These are phyloP conservation scores for Echria macrotheca DNA, from an alignment of 495 filamentous ascomycete genomes.

Conservation along the genomic window DNA sequence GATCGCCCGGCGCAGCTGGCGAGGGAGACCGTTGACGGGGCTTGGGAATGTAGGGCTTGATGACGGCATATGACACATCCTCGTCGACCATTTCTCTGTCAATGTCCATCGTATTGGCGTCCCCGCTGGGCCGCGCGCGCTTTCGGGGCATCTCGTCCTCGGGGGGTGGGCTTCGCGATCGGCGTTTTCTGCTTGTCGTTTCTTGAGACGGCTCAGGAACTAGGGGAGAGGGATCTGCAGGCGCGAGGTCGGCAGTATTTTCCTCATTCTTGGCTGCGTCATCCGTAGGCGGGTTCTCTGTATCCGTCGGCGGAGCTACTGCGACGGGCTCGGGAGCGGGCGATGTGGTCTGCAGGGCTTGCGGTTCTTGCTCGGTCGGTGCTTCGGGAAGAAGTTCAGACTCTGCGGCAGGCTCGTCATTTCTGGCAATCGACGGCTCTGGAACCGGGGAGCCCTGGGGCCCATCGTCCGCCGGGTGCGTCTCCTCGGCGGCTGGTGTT, in stretches of 20 bases:
- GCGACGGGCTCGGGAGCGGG: too few relatives aligned
- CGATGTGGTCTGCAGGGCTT: neutral
- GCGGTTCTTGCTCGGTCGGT: constrained; percentile 6
- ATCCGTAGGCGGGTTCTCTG: too few relatives aligned
- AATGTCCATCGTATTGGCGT: constrained; percentile 11
- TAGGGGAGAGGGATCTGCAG: constrained; percentile 4
- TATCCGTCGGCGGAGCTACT: neutral
- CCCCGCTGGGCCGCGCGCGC: constrained; percentile 32
- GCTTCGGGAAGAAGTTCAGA: too few relatives aligned
- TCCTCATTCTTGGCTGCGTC: neutral
- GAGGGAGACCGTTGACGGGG: neutral
- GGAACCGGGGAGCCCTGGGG: too few relatives aligned
- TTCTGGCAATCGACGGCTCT: too few relatives aligned
- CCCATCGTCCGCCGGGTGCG: too few relatives aligned
- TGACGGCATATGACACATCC: constrained; percentile 10
- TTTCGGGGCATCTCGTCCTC: constrained; percentile 39
- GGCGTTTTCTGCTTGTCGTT: constrained; percentile 64
- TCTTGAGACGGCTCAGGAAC: constrained; percentile 46
- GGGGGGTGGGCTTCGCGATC: constrained; percentile 62
- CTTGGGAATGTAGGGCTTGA: constrained; percentile 4
- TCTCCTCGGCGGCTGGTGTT: too few relatives aligned
- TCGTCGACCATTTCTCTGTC: neutral
- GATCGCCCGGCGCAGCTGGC: neutral
- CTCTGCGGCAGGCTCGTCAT: too few relatives aligned
- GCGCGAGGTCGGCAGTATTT: constrained; percentile 5